Conservation (phyloP, 257 asterid genomes). For the Solanum etuberosum region DNA sequence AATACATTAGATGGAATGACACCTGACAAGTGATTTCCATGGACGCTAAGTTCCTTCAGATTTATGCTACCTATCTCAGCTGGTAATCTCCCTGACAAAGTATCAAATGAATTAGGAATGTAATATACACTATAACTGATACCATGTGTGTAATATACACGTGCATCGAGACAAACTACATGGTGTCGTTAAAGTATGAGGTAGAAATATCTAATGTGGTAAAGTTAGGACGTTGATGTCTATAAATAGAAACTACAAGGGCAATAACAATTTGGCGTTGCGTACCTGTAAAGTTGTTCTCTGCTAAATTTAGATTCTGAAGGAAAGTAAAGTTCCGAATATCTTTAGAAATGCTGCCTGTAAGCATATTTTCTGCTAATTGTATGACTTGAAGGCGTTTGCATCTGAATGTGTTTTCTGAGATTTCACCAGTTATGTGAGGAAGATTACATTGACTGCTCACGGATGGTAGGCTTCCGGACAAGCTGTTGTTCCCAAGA, state of each 20-base stretch:
- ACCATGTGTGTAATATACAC: not conserved
- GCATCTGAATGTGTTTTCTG: not conserved
- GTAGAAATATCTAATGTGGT: not conserved
- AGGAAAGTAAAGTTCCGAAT: not conserved
- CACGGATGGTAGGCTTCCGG: not conserved
- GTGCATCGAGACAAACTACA: not conserved
- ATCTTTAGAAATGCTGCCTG: not conserved
- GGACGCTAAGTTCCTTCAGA: not conserved
- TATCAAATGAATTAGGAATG: not conserved
- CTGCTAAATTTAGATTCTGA: not conserved
- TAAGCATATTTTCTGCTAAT: not conserved
- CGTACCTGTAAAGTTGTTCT: not conserved
- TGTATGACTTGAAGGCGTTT: not conserved
- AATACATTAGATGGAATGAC: not conserved
- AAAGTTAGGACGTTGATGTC: not conserved
- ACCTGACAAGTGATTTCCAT: not conserved
- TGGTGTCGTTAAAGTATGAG: not conserved
- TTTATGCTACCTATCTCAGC: not conserved
- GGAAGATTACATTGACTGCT: not conserved
- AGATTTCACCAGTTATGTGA: not conserved
- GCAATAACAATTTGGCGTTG: not conserved
- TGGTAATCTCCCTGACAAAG: not conserved
- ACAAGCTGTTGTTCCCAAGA: not conserved
- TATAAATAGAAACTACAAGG: not conserved
- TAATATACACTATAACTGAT: not conserved